Conservation (phyloP, 2,329 filamentous ascomycete species). For the Colletotrichum tropicicola region DNA sequence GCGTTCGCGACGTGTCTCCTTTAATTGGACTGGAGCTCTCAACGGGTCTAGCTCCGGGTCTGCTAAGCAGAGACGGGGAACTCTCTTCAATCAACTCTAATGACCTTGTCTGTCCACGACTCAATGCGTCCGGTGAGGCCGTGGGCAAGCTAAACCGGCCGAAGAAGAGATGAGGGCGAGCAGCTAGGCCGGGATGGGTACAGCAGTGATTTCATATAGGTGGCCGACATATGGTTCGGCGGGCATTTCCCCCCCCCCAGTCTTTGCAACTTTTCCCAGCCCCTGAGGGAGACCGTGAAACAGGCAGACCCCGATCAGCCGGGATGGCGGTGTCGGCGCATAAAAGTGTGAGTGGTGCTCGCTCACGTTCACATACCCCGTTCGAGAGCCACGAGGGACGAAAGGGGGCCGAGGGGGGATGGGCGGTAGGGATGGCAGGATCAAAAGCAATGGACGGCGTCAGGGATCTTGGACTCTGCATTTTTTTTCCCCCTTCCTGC, state of each 20-base stretch:
- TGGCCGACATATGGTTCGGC: slow-evolving; percentile 26
- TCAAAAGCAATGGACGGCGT: not conserved
- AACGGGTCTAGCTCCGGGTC: not conserved
- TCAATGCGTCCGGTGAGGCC: slow-evolving; percentile 14
- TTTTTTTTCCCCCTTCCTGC: not conserved
- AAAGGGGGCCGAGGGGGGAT: slow-evolving; percentile 14
- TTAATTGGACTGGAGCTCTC: slow-evolving; percentile 8
- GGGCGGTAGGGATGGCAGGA: slow-evolving; percentile 6
- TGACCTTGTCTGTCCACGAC: not conserved
- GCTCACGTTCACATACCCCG: not conserved
- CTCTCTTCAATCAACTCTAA: not conserved
- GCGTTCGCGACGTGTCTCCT: not conserved
- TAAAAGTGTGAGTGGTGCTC: slow-evolving; percentile 27
- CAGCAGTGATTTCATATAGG: slow-evolving; percentile 4
- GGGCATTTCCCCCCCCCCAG: not conserved
- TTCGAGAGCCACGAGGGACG: not conserved
- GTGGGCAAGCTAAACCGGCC: not conserved
- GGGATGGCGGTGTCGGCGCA: slow-evolving; percentile 12
- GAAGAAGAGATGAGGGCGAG: not conserved
- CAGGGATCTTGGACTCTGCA: not conserved
- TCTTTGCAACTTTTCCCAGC: not conserved
- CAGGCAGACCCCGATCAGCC: slow-evolving; percentile 15
- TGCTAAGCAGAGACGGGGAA: not conserved
- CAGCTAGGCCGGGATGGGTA: not conserved
- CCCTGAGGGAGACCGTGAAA: not conserved